These are phyloP conservation scores for Oryza glumipatula DNA, from an alignment of 176 grass and related monocot genomes.

Conservation along the genomic window DNA sequence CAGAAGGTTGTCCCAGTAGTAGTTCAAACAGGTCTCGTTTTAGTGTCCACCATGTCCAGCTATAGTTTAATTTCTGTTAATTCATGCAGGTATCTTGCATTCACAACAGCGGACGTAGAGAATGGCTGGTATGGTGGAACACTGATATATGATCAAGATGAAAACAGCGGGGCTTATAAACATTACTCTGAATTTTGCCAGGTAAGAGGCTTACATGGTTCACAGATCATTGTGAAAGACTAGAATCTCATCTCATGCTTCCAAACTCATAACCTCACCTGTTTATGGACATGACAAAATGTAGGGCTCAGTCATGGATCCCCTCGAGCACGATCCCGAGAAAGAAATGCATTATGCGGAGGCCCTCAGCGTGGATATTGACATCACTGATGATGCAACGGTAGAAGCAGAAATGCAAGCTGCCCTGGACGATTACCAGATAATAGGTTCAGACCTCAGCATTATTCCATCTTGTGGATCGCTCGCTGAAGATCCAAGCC, in stretches of 20 bases:
- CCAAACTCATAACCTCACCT: neutral
- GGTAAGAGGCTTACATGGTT: conserved; percentile 37
- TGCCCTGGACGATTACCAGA: conserved; percentile 57
- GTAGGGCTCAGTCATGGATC: conserved; percentile 85
- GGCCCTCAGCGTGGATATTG: conserved; percentile 54
- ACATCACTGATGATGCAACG: conserved; percentile 47
- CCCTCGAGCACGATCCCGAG: conserved; percentile 72
- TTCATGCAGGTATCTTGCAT: conserved; percentile 72
- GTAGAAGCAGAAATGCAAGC: conserved; percentile 64
- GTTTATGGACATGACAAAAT: conserved; percentile 17
- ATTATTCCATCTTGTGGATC: conserved; percentile 62
- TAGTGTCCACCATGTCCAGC: neutral
- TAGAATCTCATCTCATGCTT: neutral
- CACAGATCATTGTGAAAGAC: neutral
- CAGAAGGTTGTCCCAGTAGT: conserved; percentile 60
- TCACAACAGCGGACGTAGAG: conserved; percentile 64
- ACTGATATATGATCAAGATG: conserved; percentile 79
- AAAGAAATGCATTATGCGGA: conserved; percentile 68
- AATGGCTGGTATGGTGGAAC: conserved; percentile 87
- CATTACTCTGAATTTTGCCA: conserved; percentile 86
- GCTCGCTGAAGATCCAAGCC: conserved; percentile 60
- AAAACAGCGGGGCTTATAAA: conserved; percentile 71
- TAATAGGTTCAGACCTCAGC: conserved; percentile 74
- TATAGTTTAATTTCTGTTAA: neutral
- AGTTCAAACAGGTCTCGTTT: neutral